Evolutionary conservation across 2,329 filamentous ascomycete species (phyloP).

Genomic region (Botryotinia calthae): DNA sequence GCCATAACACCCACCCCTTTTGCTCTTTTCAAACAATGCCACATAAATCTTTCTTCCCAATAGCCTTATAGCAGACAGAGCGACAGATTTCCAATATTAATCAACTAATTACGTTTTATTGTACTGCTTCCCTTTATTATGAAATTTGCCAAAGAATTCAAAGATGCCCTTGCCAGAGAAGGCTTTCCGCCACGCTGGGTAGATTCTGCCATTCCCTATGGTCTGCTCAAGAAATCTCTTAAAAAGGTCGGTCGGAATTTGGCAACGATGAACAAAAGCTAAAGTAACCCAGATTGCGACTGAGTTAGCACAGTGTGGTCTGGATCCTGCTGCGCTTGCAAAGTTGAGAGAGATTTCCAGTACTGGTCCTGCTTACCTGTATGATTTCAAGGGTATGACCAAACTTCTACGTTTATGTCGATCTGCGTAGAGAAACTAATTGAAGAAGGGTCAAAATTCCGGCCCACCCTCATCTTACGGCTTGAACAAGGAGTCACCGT

Average conservation of each 20-base stretch:
- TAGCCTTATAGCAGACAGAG: conserved; percentile 11
- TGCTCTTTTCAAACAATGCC: conserved; percentile 2
- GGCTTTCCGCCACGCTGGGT: conserved; percentile 73
- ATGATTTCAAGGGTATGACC: conserved; percentile 52
- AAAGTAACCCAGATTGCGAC: conserved; percentile 16
- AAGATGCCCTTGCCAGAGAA: conserved; percentile 65
- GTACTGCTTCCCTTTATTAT: conserved; percentile 46
- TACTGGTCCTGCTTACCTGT: conserved; percentile 44
- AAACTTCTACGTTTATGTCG: conserved; percentile 16
- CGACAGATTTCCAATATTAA: background rate
- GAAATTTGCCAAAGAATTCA: conserved; percentile 85
- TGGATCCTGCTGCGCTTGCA: conserved; percentile 16
- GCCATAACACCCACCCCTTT: background rate
- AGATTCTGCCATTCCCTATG: conserved; percentile 76
- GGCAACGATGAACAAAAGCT: background rate
- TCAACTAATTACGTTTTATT: background rate
- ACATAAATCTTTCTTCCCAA: background rate
- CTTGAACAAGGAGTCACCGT: conserved; percentile 64
- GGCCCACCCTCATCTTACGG: conserved; percentile 68
- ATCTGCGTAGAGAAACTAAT: background rate
- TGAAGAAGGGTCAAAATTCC: conserved; percentile 47
- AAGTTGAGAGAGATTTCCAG: conserved; percentile 24
- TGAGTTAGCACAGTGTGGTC: conserved; percentile 15
- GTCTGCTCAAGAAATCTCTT: conserved; percentile 83
- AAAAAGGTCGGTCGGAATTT: conserved; percentile 62